phyloP scores from a whole-genome alignment of 176 grass and related monocot genomes.

The Carex pumila region DNA sequence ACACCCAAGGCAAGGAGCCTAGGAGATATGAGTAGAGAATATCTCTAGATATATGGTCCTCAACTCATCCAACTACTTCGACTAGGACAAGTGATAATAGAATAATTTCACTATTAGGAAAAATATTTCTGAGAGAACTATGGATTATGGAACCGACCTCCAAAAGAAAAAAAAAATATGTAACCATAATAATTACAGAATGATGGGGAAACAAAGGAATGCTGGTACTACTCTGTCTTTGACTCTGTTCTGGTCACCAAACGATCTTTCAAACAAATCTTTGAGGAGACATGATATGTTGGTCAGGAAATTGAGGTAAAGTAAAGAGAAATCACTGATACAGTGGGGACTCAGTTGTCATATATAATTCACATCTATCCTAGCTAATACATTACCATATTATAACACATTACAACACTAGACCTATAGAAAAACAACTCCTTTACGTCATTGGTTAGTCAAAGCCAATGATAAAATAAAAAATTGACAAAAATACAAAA shows the following conservation, averaged over 20 bases:
- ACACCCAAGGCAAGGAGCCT: background rate
- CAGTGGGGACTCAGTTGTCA: background rate
- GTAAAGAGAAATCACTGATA: constrained; percentile 5
- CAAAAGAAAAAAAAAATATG: background rate
- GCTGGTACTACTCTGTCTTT: background rate
- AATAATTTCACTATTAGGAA: background rate
- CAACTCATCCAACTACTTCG: background rate
- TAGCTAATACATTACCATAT: constrained; percentile 8
- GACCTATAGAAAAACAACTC: background rate
- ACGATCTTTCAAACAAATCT: background rate
- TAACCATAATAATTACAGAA: background rate
- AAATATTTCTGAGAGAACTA: background rate
- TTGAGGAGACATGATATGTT: background rate
- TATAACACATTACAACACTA: background rate
- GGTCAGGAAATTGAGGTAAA: background rate
- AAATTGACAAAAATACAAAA: background rate
- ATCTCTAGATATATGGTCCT: background rate
- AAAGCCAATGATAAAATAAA: constrained; percentile 2
- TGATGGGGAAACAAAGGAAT: background rate
- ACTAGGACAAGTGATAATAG: background rate
- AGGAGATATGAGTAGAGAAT: background rate
- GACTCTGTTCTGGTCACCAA: background rate
- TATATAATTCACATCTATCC: constrained; percentile 20
- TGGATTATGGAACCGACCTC: background rate
- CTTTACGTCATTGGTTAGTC: background rate